Base-by-base conservation (phyloP, 2,329 filamentous ascomycete genomes). In the Orbilia ellipsospora region DNA sequence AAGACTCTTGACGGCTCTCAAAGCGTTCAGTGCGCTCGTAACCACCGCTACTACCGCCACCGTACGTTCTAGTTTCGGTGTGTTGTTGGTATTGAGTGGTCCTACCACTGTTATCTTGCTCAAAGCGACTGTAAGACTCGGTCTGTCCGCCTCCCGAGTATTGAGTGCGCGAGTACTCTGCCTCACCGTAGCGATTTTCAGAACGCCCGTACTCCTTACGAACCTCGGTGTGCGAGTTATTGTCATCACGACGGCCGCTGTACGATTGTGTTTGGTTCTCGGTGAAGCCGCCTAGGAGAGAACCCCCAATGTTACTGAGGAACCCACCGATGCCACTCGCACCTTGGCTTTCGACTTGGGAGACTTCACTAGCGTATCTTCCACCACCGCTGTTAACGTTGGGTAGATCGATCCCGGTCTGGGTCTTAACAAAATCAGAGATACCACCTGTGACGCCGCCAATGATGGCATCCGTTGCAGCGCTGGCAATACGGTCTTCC, bases 251-350 rank as follows among this genome's bases (percentile, higher is more conserved):
- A 70, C 86, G 83, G 78, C 84, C 85, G 64, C 85, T 83, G 78
- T 86, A 45, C 26, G 63, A 26, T 7, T 56, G 87, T 56, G 83
- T 84, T 79, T 88, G 85, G 68, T 85, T 88, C 54, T 88, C 84
- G 40, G 87, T 83, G 42, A 84, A 82, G 15, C 85, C 84, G 62
- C 90, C 87, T 7, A 96, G 86, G 15, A 94, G 83, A 45, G 88
- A 88, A 42, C 87, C 87, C 31, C 91, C 90, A 40, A 91, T 82
- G 28, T 89, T 88, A 65, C 89, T 90, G 12, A 96, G 85, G 51
- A 96, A 83, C 23, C 90, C 89, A 31, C 91, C 90, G 15, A 0
- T 93, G 52, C 88, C 88, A 57, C 88, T 86, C 3, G 31, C 31
- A 6, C 31, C 31, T 36, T 36, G 31, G 55, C 87, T 88, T 78